Evolutionary conservation across 2,329 filamentous ascomycete genomes (phyloP).

Genomic region (Hymenoscyphus occultus): DNA sequence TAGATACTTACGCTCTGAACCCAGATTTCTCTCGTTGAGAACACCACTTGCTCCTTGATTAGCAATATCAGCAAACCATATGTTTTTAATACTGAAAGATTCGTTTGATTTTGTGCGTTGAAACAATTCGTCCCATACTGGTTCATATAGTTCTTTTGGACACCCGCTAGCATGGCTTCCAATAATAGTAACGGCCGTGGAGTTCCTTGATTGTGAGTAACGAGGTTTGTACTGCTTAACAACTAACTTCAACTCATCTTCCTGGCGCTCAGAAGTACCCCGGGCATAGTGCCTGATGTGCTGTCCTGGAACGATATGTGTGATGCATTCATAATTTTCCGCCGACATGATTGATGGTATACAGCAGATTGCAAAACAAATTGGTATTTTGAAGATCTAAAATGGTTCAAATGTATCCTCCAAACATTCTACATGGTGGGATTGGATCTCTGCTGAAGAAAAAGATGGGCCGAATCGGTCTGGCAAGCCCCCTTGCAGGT

Average conservation of each 20-base stretch:
- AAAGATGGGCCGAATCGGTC: no score
- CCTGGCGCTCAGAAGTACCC: constrained; percentile 68
- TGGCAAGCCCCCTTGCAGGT: no score
- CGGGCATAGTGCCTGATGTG: constrained; percentile 81
- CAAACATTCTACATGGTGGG: no score
- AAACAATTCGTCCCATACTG: constrained; percentile 82
- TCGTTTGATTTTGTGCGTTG: constrained; percentile 53
- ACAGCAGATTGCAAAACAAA: no score
- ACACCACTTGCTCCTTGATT: constrained; percentile 78
- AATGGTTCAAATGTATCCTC: no score
- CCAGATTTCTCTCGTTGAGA: constrained; percentile 71
- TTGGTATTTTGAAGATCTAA: no score
- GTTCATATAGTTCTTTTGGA: constrained; percentile 90
- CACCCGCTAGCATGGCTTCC: constrained; percentile 89
- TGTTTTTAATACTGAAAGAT: constrained; percentile 66
- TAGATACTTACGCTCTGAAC: constrained; percentile 71
- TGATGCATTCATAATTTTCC: no score
- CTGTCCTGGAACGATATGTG: constrained; percentile 66
- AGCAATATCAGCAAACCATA: constrained; percentile 89
- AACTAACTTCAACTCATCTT: constrained; percentile 69
- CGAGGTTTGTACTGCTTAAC: constrained; percentile 87
- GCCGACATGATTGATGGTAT: no score
- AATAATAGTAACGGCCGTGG: constrained; percentile 80
- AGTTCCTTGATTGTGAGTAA: constrained; percentile 63
- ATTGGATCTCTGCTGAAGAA: no score